Percentiles rank a stretch among this genome's conserved stretches.
These are phyloP conservation scores for Auricularia auricula-judae DNA, from an alignment of 768 basidiomycete genomes.

Conservation along the genomic window DNA sequence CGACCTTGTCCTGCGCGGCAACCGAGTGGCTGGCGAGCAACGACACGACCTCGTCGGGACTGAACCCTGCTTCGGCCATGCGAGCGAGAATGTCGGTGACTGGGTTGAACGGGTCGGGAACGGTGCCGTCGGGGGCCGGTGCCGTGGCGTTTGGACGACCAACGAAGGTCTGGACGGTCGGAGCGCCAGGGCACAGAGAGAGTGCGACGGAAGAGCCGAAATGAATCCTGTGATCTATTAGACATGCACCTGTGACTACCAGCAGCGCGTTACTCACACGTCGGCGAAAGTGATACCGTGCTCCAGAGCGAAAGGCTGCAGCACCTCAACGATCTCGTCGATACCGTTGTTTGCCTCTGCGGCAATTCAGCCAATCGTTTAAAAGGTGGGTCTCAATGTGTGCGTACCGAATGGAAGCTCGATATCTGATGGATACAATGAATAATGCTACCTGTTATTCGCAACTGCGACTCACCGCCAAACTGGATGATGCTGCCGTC, in stretches of 20 bases:
- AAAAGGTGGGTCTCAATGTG: neutral
- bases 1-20: slow-evolving; percentile 7
- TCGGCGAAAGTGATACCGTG: slow-evolving; percentile 33
- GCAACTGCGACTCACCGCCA: neutral
- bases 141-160: slow-evolving; percentile 22
- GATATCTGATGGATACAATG: neutral
- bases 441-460: too few species aligned
- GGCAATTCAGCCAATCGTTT: neutral
- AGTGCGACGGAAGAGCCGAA: slow-evolving; percentile 25
- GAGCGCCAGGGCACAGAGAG: slow-evolving; percentile 29
- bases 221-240: slow-evolving; percentile 17
- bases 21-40: slow-evolving; percentile 23
- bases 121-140: slow-evolving; percentile 19
- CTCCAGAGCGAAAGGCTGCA: slow-evolving; percentile 23
- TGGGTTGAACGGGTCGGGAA: slow-evolving; percentile 25
- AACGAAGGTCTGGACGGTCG: slow-evolving; percentile 25
- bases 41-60: slow-evolving; percentile 22
- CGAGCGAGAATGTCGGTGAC: slow-evolving; percentile 18
- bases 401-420: neutral
- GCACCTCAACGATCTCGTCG: slow-evolving; percentile 29
- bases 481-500: neutral
- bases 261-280: slow-evolving; percentile 24
- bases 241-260: neutral
- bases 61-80: slow-evolving; percentile 25
- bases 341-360: slow-evolving; percentile 27